These are phyloP conservation scores for Ustilago hordei DNA, from an alignment of 1,284 basidiomycete species.

Conservation along the genomic window DNA sequence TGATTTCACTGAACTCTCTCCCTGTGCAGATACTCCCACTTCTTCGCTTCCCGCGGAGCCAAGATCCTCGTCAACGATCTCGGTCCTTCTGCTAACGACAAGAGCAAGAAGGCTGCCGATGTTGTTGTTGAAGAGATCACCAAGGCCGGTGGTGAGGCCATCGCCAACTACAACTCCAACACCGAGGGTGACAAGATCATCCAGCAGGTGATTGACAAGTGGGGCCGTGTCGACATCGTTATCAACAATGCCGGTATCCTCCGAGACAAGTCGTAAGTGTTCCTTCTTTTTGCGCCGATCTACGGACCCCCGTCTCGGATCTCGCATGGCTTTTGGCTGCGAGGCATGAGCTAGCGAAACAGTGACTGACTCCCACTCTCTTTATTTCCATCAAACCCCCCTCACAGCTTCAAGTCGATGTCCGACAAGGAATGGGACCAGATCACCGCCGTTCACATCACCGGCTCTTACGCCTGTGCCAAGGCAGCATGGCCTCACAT, in stretches of 20 bases:
- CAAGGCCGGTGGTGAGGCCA: constrained; percentile 75
- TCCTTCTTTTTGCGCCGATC: not conserved
- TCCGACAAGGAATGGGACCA: constrained; percentile 71
- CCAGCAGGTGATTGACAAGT: constrained; percentile 86
- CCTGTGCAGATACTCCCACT: constrained; percentile 81
- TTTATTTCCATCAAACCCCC: not conserved
- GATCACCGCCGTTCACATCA: constrained; percentile 88
- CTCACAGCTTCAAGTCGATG: constrained; percentile 70
- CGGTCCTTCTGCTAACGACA: constrained; percentile 81
- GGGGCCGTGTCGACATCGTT: constrained; percentile 77
- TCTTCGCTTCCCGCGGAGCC: constrained; percentile 85
- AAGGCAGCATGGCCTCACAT: constrained; percentile 97
- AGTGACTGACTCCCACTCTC: not conserved
- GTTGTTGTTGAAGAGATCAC: constrained; percentile 91
- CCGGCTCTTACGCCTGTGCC: constrained; percentile 93
- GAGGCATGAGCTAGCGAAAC: not conserved
- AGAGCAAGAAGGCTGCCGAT: constrained; percentile 87
- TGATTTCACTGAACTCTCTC: not conserved
- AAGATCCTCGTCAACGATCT: constrained; percentile 78
- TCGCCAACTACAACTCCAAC: constrained; percentile 85
- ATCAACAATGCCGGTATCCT: constrained; percentile 98
- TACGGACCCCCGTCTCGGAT: too few species aligned
- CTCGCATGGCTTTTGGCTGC: too few species aligned
- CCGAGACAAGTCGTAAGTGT: constrained; percentile 72
- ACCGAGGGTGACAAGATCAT: constrained; percentile 89